Evolutionary conservation across 495 filamentous ascomycete species (phyloP), one percentile per base, ranked within the genome.

Genomic region (Penicillium cataractarum): DNA sequence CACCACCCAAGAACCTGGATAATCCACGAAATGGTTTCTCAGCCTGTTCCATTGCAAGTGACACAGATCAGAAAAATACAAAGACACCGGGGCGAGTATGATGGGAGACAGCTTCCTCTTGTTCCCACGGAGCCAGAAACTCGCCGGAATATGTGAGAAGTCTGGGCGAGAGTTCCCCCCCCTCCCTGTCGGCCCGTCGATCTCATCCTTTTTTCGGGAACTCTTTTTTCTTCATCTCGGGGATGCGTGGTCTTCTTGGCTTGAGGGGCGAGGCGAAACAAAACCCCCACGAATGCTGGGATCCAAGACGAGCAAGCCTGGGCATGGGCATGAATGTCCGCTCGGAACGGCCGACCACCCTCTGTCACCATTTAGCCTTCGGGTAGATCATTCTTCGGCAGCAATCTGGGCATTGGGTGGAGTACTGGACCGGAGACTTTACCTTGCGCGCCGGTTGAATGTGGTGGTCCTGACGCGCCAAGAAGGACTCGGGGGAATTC

Each of bases 1-100:
- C 71, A 0, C 68, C 71, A 0, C 61, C 65, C 39, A 82, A 60
- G 32, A 71, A 74, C 4, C 52, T 19, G 9, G 62, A 42, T 15
- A 74, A 10, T 19, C 57, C 50, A 33, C 44, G 21, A 8, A 63
- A 40, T 15, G 24, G 4, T 26, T 42, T 54, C 40, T 69, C 56
- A 21, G 56, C 42, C 15, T 49, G 55, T 22, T 62, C 44, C 57
- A 66, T 60, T 21, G 51, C 29, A 33, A 33, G 27, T 54, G 9
- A 21, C 33, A 35, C 32, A 27, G n/a, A 6, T 1, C 17, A 46
- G 21, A 29, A 32, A 10, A 1, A 17, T 31, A n/a, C n/a, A 52
- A 32, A 17, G 29, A 52, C 49, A n/a, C 15, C 49, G 29, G 32
- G 17, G 15, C 0, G 3, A 52, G 29, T 10, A 13, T 52, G 49